Evolutionary conservation across 148 eudicot species (phyloP), one percentile per base, ranked within the genome.

Genomic region (Fagopyrum tataricum): DNA sequence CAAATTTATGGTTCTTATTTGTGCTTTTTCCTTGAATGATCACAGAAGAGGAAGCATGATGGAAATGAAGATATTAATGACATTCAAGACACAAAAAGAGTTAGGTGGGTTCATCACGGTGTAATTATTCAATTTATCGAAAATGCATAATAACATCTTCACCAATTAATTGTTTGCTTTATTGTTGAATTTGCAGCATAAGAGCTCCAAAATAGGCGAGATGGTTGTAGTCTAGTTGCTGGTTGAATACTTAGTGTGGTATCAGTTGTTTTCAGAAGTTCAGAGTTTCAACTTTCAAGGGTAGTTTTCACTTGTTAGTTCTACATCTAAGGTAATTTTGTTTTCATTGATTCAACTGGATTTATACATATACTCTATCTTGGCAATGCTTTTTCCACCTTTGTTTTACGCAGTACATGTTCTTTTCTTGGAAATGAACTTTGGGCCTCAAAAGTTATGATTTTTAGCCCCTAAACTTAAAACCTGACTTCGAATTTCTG

Each of bases 1-100:
- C 26, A 42, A 11, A 23, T 17, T 31, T 14, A 13, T 72, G 44
- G 69, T 37, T 48, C 51, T 43, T 73, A 37, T 66, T 75, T 17
- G 72, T 72, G 74, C 15, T 64, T 37, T 64, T 64, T 11, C 39
- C 69, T 64, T 64, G 69, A 5, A 7, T 20, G 39, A 74, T 82
- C 64, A 53, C 88, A 95, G 99, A 95, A 95, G 85, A 90, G 97
- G 83, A 95, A 92, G 88, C 93, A 88, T 83, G 97, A 92, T 47
- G 89, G 89, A 47, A 91, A 90, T 73, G 97, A 87, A 75, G 93
- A 92, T 76, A 78, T 80, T 70, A 86, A 81, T 61, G 98, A 85
- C 72, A 70, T 86, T 78, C 93, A 88, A 90, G 87, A 74, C 93
- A 86, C 83, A 90, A 95, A 89, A 95, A 87, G 81, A 90, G 92